Conservation (phyloP, 768 basidiomycete genomes). For the Mycena chlorophos region DNA sequence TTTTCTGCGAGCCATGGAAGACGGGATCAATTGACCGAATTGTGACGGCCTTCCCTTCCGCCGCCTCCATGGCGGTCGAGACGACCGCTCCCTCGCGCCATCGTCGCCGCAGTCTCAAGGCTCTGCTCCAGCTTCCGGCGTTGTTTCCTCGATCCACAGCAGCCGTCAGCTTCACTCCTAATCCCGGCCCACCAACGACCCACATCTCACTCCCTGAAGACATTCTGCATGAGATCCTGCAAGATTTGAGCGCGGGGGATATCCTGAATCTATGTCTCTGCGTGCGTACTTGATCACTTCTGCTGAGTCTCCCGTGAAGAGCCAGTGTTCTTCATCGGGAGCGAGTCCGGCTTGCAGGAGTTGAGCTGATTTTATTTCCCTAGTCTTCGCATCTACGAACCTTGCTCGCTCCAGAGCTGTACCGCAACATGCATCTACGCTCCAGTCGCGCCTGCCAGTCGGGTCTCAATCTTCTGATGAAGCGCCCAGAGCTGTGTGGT, state of each 20-base stretch:
- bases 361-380: neutral
- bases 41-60: no score
- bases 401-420: conserved; percentile 37
- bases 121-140: conserved; percentile 34
- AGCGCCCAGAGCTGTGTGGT: conserved; percentile 37
- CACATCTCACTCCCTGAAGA: conserved; percentile 39
- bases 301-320: no score
- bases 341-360: no score
- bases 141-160: conserved; percentile 33
- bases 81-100: conserved; percentile 1
- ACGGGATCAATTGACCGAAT: no score
- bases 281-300: no score
- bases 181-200: conserved; percentile 17
- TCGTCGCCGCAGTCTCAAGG: conserved; percentile 36
- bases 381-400: conserved; percentile 34
- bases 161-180: conserved; percentile 27
- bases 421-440: conserved; percentile 45
- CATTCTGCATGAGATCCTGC: conserved; percentile 40
- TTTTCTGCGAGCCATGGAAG: no score
- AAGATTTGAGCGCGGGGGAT: conserved; percentile 36
- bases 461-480: conserved; percentile 38
- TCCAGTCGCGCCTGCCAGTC: conserved; percentile 41
- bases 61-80: neutral
- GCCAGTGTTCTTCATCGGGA: no score
- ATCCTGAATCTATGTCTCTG: conserved; percentile 44